Conservation (phyloP, 2,329 filamentous ascomycete species). For the Neophaeococcomyces mojaviensis region DNA sequence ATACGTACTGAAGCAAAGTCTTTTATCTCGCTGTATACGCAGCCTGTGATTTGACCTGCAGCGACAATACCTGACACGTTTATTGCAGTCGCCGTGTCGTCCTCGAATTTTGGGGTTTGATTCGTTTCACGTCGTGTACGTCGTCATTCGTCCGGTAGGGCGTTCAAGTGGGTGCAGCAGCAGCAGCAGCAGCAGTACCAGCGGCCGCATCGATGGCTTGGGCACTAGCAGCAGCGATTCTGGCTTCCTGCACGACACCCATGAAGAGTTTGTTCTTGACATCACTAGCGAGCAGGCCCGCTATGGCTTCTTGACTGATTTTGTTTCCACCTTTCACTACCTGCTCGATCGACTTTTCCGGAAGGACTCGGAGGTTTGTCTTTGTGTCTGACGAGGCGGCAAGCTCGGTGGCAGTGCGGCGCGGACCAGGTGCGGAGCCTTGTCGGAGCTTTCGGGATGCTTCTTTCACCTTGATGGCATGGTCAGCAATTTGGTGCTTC, state of each 20-base stretch:
- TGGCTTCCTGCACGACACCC: slow-evolving; percentile 29
- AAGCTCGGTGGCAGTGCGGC: slow-evolving; percentile 18
- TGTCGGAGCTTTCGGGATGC: slow-evolving; percentile 42
- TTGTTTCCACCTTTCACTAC: slow-evolving; percentile 50
- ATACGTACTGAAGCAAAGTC: no score
- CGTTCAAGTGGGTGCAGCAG: slow-evolving; percentile 1
- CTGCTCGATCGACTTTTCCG: slow-evolving; percentile 44
- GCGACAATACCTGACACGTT: no score
- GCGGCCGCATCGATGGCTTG: slow-evolving; percentile 13
- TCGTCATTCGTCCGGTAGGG: not conserved
- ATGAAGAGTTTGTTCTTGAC: slow-evolving; percentile 47
- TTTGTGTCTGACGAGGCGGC: slow-evolving; percentile 17
- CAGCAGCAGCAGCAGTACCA: slow-evolving; percentile 1
- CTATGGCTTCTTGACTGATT: slow-evolving; percentile 49
- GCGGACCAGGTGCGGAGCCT: slow-evolving; percentile 14
- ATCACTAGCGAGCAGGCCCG: slow-evolving; percentile 39
- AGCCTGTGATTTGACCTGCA: no score
- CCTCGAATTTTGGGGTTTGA: no score
- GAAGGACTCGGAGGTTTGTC: slow-evolving; percentile 25
- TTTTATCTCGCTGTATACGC: no score
- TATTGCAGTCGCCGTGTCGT: no score
- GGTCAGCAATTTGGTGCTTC: slow-evolving; percentile 83
- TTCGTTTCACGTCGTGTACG: not conserved
- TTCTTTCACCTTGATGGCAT: slow-evolving; percentile 72
- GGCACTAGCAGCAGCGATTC: slow-evolving; percentile 12